Conservation (phyloP, 2,329 filamentous ascomycete species). For the Lecanicillium sp. region DNA sequence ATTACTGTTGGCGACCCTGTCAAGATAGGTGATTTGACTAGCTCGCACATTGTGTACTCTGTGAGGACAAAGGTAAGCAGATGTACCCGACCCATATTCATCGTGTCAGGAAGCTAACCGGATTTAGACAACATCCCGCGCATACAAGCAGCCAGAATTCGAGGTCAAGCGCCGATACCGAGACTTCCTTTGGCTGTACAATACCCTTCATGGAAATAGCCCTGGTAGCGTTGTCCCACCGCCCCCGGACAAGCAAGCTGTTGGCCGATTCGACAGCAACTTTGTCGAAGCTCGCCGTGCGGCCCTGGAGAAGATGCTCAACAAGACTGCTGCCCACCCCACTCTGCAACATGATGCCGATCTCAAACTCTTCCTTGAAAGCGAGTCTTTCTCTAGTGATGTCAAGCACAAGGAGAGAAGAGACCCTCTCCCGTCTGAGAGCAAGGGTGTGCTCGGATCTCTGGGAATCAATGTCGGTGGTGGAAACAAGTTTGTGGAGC, state of each 20-base stretch:
- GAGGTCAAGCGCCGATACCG: conserved; percentile 89
- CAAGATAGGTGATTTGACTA: conserved; percentile 94
- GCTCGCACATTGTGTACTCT: conserved; percentile 95
- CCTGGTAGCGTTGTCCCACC: conserved; percentile 92
- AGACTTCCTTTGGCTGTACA: conserved; percentile 98
- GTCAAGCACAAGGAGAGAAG: conserved; percentile 96
- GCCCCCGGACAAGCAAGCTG: conserved; percentile 94
- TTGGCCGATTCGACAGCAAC: conserved; percentile 91
- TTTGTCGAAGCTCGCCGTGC: conserved; percentile 91
- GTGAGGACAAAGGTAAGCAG: conserved; percentile 78
- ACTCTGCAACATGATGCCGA: conserved; percentile 89
- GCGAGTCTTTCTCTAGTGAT: conserved; percentile 90
- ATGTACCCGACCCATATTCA: neutral
- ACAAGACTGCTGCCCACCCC: conserved; percentile 86
- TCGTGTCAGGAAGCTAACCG: conserved; percentile 7
- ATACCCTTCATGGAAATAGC: conserved; percentile 85
- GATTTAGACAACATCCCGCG: conserved; percentile 81
- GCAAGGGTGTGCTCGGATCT: conserved; percentile 85
- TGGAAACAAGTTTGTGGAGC: conserved; percentile 87
- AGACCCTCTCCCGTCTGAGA: conserved; percentile 78
- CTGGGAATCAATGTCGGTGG: conserved; percentile 73
- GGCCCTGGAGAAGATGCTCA: conserved; percentile 93
- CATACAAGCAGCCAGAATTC: conserved; percentile 87
- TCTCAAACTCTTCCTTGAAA: conserved; percentile 93
- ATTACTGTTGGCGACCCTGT: conserved; percentile 94